Percentiles rank a stretch among this genome's conserved stretches.
Conservation (phyloP, 495 filamentous ascomycete species). For the Trichoderma gamsii region DNA sequence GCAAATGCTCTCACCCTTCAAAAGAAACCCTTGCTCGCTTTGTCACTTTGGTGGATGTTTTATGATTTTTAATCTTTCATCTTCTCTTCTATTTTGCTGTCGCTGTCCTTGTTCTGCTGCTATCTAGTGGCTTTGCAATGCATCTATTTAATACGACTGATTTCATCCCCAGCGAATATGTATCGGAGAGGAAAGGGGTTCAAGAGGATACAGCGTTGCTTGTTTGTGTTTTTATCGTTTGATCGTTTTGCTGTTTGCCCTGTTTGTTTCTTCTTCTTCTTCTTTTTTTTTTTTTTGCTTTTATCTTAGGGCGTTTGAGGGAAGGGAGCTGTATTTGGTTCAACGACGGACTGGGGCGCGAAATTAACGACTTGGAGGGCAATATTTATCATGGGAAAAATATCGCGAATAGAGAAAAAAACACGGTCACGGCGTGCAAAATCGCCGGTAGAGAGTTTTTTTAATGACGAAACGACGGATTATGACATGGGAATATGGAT, state of each 20-base stretch:
- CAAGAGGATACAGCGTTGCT: neutral
- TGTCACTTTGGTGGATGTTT: neutral
- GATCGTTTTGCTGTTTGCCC: neutral
- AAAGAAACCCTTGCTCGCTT: neutral
- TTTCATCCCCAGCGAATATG: neutral
- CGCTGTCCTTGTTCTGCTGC: neutral
- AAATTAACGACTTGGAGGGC: neutral
- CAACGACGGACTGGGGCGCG: neutral
- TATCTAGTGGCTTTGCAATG: slow-evolving; percentile 10
- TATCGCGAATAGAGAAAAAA: slow-evolving; percentile 14
- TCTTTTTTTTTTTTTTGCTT: neutral
- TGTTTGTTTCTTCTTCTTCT: neutral
- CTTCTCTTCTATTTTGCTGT: neutral
- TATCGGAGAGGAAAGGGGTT: neutral
- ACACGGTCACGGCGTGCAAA: slow-evolving; percentile 13
- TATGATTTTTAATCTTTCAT: neutral
- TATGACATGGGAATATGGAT: neutral
- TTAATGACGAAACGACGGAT: slow-evolving; percentile 10
- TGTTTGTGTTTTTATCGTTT: neutral
- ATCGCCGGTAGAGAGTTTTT: slow-evolving; percentile 8
- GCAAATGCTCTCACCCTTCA: neutral
- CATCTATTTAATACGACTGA: slow-evolving; percentile 7
- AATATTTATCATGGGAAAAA: neutral
- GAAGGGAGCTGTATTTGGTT: slow-evolving; percentile 6
- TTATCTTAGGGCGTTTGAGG: neutral